Evolutionary conservation across 75 land plant genomes (phyloP).

Genomic region (Selaginella moellendorffii): DNA sequence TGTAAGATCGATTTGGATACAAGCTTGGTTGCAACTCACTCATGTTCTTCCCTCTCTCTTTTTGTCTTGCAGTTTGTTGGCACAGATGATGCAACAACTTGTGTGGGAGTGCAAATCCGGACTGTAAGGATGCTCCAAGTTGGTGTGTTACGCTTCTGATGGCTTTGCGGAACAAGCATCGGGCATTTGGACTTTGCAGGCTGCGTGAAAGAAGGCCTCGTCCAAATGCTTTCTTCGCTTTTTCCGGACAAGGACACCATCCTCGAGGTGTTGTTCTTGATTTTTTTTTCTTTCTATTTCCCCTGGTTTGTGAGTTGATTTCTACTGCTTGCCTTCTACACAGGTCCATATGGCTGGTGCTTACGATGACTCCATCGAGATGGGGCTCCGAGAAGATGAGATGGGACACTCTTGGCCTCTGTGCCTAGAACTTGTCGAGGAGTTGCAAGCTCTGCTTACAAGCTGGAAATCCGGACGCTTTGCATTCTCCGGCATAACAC

Average conservation of each 20-base stretch:
- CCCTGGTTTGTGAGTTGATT: not conserved
- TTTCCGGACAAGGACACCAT: not conserved
- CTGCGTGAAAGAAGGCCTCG: not conserved
- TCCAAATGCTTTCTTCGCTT: not conserved
- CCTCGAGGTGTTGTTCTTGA: not conserved
- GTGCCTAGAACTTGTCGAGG: not conserved
- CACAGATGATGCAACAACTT: not conserved
- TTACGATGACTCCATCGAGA: not conserved
- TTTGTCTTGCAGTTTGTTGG: not conserved
- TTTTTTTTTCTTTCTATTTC: not conserved
- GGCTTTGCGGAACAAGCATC: not conserved
- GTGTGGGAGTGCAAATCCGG: not conserved
- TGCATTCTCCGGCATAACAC: not conserved
- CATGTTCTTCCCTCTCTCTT: not conserved
- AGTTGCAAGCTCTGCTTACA: not conserved
- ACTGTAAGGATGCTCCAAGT: not conserved
- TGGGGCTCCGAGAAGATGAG: not conserved
- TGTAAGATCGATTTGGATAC: not conserved
- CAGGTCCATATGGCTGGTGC: not conserved
- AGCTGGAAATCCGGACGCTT: not conserved
- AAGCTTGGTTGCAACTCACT: not conserved
- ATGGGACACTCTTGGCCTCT: not conserved
- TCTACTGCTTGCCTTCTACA: not conserved
- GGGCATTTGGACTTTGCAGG: not conserved
- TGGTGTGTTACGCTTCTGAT: no score